phyloP scores from a whole-genome alignment of 805 yeast species.

The Starmerella asiatica region DNA sequence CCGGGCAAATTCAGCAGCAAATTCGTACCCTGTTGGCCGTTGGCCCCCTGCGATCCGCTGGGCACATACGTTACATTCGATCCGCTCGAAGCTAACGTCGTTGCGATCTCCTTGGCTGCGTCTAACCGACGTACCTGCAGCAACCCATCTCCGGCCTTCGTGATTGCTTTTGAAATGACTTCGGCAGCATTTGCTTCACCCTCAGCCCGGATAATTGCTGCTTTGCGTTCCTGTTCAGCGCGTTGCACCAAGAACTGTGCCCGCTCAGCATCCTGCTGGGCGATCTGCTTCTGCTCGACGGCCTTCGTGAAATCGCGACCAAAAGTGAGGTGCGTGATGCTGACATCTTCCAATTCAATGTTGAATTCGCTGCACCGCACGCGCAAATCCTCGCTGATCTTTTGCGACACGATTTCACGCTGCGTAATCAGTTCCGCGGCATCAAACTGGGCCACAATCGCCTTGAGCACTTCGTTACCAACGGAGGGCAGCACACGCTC shows the following conservation, averaged over 20 bases:
- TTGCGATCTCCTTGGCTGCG: constrained; percentile 91
- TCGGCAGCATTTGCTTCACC: constrained; percentile 99
- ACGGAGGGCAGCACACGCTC: constrained; percentile 86
- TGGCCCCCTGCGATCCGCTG: constrained; percentile 21
- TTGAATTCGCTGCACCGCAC: constrained; percentile 76
- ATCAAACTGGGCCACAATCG: constrained; percentile 86
- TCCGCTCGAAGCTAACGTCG: constrained; percentile 58
- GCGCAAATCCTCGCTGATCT: constrained; percentile 75
- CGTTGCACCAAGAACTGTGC: constrained; percentile 86
- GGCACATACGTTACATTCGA: constrained; percentile 87
- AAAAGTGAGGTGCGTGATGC: constrained; percentile 94
- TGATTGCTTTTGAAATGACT: constrained; percentile 77
- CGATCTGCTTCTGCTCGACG: constrained; percentile 96
- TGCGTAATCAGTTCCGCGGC: constrained; percentile 95
- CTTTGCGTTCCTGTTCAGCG: constrained; percentile 96
- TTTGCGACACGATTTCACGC: constrained; percentile 84
- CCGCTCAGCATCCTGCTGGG: constrained; percentile 98
- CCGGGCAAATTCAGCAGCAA: neutral
- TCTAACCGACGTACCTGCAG: constrained; percentile 88
- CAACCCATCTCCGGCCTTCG: constrained; percentile 91
- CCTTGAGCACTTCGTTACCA: constrained; percentile 80
- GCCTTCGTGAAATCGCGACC: constrained; percentile 96
- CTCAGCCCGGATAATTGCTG: constrained; percentile 89
- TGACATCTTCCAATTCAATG: constrained; percentile 87
- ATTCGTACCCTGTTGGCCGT: neutral